A percentile compares a stretch with the other conserved stretches of the same genome.
Evolutionary conservation across 345 rosid genomes (phyloP).

Genomic region (Eutrema yunnanense): DNA sequence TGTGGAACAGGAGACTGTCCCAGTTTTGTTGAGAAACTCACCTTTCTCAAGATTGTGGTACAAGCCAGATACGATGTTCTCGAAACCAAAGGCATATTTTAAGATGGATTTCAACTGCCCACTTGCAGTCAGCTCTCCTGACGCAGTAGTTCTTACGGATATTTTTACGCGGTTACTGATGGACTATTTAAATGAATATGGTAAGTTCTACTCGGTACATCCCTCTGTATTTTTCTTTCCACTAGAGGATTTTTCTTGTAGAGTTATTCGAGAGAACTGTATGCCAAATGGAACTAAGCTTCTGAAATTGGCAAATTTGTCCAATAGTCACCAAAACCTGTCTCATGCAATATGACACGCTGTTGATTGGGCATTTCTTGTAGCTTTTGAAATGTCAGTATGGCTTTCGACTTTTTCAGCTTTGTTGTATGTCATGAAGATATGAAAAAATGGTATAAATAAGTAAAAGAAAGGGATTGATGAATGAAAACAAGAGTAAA

Average conservation of each 20-base stretch:
- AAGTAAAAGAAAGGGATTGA: background rate
- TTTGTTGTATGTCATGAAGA: background rate
- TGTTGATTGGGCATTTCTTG: background rate
- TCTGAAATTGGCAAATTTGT: background rate
- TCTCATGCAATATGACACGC: background rate
- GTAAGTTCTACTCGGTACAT: conserved; percentile 35
- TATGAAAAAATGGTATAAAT: background rate
- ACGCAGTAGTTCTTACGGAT: conserved; percentile 64
- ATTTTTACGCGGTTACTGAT: conserved; percentile 66
- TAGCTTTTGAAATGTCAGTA: conserved; percentile 1
- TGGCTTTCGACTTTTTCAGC: background rate
- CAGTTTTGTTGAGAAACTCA: conserved; percentile 59
- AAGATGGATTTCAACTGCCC: conserved; percentile 85
- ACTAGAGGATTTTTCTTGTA: background rate
- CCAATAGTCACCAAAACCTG: background rate
- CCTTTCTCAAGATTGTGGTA: conserved; percentile 65
- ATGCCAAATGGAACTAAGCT: background rate
- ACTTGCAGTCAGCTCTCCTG: conserved; percentile 64
- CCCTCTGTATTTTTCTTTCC: background rate
- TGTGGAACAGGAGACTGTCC: conserved; percentile 51
- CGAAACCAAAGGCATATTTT: conserved; percentile 73
- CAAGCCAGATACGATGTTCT: conserved; percentile 84
- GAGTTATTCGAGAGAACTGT: background rate
- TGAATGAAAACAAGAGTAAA: background rate
- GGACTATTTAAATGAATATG: conserved; percentile 96